Percentiles rank a stretch among this genome's conserved stretches.
phyloP scores from a whole-genome alignment of 2,329 filamentous ascomycete species.

The Scedosporium minutisporum region DNA sequence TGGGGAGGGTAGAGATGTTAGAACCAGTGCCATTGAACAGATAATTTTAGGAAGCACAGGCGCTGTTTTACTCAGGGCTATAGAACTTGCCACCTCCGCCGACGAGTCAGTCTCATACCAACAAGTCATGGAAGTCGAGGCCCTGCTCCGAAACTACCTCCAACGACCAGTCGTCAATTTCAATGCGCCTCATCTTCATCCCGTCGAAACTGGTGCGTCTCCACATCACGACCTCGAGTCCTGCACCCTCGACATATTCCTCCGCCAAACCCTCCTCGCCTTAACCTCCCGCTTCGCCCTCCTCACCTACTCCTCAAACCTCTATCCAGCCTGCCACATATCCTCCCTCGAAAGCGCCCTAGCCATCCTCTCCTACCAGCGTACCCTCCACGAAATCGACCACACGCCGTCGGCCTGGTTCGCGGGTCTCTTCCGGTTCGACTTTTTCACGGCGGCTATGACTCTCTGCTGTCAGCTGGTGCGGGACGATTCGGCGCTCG shows the following conservation, averaged over 20 bases:
- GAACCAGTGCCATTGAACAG: too few relatives aligned
- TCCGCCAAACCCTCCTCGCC: conserved; percentile 25
- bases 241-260: conserved; percentile 22
- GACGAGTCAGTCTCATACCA: conserved; percentile 18
- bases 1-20: too few relatives aligned
- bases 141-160: conserved; percentile 21
- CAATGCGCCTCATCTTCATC: too few relatives aligned
- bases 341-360: conserved; percentile 26
- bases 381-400: conserved; percentile 19
- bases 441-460: conserved; percentile 25
- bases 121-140: conserved; percentile 22
- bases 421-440: conserved; percentile 23
- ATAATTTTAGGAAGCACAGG: background rate
- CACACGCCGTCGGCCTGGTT: conserved; percentile 19
- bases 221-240: background rate
- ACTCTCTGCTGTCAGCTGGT: conserved; percentile 24
- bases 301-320: conserved; percentile 19
- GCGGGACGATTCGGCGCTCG: conserved; percentile 18
- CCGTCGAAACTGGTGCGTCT: conserved; percentile 9
- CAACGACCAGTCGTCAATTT: conserved; percentile 17
- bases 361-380: conserved; percentile 24
- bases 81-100: conserved; percentile 10
- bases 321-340: conserved; percentile 26
- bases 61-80: background rate
- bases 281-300: conserved; percentile 25